Evolutionary conservation across 345 rosid species (phyloP).

Genomic region (Gossypium turneri): DNA sequence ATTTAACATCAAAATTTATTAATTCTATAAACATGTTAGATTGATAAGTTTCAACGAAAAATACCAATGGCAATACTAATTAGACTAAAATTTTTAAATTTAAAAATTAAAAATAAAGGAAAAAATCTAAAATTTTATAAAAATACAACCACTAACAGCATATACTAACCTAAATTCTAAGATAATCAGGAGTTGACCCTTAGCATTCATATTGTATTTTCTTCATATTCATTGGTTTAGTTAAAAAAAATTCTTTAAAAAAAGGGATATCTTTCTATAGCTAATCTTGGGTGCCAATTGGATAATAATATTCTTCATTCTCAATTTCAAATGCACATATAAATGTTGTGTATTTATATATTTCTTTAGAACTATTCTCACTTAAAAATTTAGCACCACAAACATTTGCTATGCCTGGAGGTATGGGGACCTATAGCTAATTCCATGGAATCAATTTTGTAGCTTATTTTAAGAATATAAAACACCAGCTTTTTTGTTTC

Average conservation of each 20-base stretch:
- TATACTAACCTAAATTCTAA: too few relatives aligned
- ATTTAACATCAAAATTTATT: too few relatives aligned
- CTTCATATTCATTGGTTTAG: too few relatives aligned
- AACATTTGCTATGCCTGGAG: neutral
- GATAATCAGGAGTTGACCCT: too few relatives aligned
- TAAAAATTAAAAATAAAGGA: rapidly evolving
- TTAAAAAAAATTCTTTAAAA: neutral
- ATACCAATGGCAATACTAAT: too few relatives aligned
- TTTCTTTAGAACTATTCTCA: neutral
- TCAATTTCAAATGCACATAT: neutral
- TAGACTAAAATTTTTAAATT: rapidly evolving
- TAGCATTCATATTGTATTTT: too few relatives aligned
- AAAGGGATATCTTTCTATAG: neutral
- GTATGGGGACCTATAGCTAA: neutral
- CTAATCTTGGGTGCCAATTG: neutral
- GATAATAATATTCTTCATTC: neutral
- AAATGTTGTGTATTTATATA: neutral
- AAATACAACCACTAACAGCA: too few relatives aligned
- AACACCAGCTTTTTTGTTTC: neutral
- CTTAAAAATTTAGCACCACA: too few relatives aligned
- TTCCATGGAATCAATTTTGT: neutral
- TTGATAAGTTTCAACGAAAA: too few relatives aligned
- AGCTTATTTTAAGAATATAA: neutral
- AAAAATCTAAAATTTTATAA: too few relatives aligned
- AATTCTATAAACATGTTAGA: too few relatives aligned